Percentiles rank a stretch among this genome's conserved stretches.
Conservation (phyloP, 1,284 basidiomycete genomes). For the Tilletia caries region DNA sequence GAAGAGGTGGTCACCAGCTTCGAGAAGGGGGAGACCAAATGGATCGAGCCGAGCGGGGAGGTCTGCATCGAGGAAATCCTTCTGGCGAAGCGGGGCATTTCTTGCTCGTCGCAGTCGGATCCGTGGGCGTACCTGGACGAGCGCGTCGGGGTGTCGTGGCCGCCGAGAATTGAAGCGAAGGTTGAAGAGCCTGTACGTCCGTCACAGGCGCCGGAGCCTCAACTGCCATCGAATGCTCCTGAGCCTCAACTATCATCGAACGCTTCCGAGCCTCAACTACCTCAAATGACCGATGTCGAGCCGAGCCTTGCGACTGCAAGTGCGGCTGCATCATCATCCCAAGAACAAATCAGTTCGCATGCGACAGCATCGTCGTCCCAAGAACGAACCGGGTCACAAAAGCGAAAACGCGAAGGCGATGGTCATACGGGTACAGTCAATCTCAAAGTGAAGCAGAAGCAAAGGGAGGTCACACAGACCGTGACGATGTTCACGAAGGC, state of each 20-base stretch:
- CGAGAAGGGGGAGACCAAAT: neutral
- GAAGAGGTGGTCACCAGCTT: slow-evolving; percentile 12
- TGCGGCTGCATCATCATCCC: too few species aligned
- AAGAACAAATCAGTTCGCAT: too few species aligned
- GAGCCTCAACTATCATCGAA: neutral
- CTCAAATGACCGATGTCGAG: neutral
- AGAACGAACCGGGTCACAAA: slow-evolving; percentile 1
- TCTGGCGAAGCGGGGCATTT: slow-evolving; percentile 23
- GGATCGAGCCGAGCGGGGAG: slow-evolving; percentile 24
- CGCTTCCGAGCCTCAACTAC: neutral
- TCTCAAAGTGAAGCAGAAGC: slow-evolving; percentile 1
- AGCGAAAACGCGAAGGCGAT: slow-evolving; percentile 8
- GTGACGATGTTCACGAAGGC: slow-evolving; percentile 47
- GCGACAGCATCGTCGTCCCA: neutral
- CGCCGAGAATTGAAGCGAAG: slow-evolving; percentile 20
- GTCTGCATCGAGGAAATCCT: slow-evolving; percentile 40
- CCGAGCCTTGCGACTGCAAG: neutral
- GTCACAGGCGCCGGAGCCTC: neutral
- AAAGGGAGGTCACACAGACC: slow-evolving; percentile 20
- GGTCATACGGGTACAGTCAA: neutral
- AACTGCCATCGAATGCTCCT: neutral
- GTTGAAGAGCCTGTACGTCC: too few species aligned
- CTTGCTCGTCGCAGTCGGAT: slow-evolving; percentile 26
- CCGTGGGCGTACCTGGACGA: slow-evolving; percentile 44
- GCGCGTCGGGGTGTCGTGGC: slow-evolving; percentile 36